These are phyloP conservation scores for Erythrobasidium yunnanense DNA, from an alignment of 768 basidiomycete species.

Conservation along the genomic window DNA sequence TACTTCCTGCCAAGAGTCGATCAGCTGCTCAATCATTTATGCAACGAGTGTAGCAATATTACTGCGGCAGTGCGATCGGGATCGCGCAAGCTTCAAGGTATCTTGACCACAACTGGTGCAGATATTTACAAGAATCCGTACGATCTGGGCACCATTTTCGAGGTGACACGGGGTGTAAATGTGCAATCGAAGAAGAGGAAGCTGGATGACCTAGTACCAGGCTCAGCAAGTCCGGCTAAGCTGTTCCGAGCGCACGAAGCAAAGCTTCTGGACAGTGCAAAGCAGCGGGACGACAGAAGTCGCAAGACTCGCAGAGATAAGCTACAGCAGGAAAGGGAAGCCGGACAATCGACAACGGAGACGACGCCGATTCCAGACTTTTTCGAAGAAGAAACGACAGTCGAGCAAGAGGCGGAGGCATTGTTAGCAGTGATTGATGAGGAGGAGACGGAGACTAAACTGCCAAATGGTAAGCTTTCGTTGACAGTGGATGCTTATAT, in stretches of 20 bases:
- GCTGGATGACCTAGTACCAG: background rate
- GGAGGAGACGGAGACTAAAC: background rate
- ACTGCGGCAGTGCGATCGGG: background rate
- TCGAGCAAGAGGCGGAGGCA: background rate
- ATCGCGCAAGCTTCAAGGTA: background rate
- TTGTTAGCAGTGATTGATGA: background rate
- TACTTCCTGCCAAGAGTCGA: background rate
- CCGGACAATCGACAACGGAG: background rate
- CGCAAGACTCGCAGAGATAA: background rate
- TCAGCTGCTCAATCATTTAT: too few species aligned
- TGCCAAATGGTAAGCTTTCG: background rate
- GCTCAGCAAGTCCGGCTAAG: slow-evolving; percentile 10
- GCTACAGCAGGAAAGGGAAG: background rate
- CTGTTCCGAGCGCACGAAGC: slow-evolving; percentile 8
- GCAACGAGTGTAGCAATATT: too few species aligned
- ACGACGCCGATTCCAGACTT: background rate
- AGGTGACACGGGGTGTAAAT: background rate
- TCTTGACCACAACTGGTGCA: background rate
- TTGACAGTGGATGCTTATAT: background rate
- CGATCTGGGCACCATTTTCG: slow-evolving; percentile 14
- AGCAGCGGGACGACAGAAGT: background rate
- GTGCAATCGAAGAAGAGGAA: background rate
- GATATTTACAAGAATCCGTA: background rate
- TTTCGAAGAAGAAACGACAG: background rate
- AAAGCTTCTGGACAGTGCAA: background rate